Conservation (phyloP, 306 rosid species). For the Malus sylvestris region DNA sequence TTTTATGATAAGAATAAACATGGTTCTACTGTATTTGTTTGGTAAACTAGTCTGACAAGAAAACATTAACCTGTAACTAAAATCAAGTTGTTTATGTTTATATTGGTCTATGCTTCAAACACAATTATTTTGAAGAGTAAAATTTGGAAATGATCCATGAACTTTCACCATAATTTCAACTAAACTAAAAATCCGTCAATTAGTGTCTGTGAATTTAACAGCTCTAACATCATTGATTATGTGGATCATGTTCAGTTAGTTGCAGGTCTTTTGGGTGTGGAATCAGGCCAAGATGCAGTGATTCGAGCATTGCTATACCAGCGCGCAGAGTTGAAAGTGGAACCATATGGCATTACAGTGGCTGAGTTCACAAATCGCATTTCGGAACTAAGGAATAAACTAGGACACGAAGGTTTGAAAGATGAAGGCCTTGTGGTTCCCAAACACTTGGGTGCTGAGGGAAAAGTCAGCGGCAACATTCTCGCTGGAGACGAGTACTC, state of each 20-base stretch:
- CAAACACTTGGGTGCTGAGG: constrained; percentile 34
- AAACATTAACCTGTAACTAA: too few species aligned
- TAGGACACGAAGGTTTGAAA: constrained; percentile 49
- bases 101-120: too few species aligned
- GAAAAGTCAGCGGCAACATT: constrained; percentile 35
- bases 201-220: too few species aligned
- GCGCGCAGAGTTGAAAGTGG: constrained; percentile 3
- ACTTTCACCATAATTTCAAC: too few species aligned
- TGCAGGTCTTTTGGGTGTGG: constrained; percentile 69
- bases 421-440: constrained; percentile 75
- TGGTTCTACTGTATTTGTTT: too few species aligned
- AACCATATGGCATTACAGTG: constrained; percentile 46
- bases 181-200: too few species aligned
- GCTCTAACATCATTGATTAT: background rate
- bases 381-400: constrained; percentile 45
- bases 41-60: too few species aligned
- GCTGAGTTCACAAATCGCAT: constrained; percentile 56
- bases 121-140: too few species aligned
- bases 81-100: too few species aligned
- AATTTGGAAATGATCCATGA: too few species aligned
- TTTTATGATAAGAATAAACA: too few species aligned
- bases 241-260: constrained; percentile 39
- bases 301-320: constrained; percentile 50
- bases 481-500: constrained; percentile 50
- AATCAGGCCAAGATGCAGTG: constrained; percentile 79